Percentiles rank a stretch among this genome's conserved stretches.
phyloP scores from a whole-genome alignment of 2,329 filamentous ascomycete species.

The Calonectria montana region DNA sequence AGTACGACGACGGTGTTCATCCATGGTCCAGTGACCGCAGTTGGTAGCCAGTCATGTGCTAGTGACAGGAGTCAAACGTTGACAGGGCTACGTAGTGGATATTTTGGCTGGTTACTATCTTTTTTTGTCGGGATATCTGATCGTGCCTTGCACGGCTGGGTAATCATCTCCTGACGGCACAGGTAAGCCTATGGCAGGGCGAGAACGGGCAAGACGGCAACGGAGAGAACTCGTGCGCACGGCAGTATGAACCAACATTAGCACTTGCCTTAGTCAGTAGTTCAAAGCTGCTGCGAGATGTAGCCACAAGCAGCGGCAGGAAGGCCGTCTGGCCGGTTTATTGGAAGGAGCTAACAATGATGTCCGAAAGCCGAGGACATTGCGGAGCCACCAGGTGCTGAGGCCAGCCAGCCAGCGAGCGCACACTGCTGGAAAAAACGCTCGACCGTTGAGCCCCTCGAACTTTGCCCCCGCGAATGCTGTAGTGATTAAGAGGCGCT shows the following conservation, averaged over 20 bases:
- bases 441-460: conserved; percentile 35
- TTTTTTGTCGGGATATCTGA: not conserved
- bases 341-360: conserved; percentile 24
- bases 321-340: conserved; percentile 2
- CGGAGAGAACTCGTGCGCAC: not conserved
- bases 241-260: conserved; percentile 21
- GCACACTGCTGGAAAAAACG: conserved; percentile 26
- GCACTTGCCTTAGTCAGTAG: conserved; percentile 12
- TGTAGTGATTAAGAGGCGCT: conserved; percentile 22
- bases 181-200: not conserved
- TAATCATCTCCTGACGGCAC: not conserved
- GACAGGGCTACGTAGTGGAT: conserved; percentile 10
- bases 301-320: conserved; percentile 6
- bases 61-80: conserved; percentile 18
- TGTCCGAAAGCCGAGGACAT: conserved; percentile 22
- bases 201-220: not conserved
- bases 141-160: not conserved
- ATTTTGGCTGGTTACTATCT: not conserved
- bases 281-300: not conserved
- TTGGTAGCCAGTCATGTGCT: not conserved
- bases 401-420: not conserved
- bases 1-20: conserved; percentile 21
- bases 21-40: conserved; percentile 12
- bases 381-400: conserved; percentile 20
- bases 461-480: conserved; percentile 8